A percentile compares a stretch with the other conserved stretches of the same genome.
phyloP scores from a whole-genome alignment of 2,329 filamentous ascomycete species.

The Kalmusia sp. region DNA sequence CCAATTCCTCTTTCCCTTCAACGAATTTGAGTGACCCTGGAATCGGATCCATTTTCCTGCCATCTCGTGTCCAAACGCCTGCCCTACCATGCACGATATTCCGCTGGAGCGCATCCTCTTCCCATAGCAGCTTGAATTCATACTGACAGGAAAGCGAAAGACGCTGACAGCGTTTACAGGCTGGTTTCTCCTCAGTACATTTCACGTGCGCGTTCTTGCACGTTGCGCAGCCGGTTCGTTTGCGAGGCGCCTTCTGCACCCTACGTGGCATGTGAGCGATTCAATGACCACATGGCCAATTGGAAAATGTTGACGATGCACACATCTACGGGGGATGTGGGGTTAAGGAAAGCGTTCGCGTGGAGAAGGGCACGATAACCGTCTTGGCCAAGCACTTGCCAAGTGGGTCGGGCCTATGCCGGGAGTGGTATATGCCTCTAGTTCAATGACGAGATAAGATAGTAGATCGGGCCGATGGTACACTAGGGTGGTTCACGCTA shows the following conservation, averaged over 20 bases:
- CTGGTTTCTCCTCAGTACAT: slow-evolving; percentile 39
- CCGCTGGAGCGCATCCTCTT: slow-evolving; percentile 39
- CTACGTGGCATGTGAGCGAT: slow-evolving; percentile 1
- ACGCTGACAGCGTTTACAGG: slow-evolving; percentile 34
- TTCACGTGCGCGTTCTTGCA: slow-evolving; percentile 38
- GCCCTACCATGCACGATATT: slow-evolving; percentile 18
- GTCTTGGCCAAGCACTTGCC: background rate
- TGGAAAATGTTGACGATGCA: background rate
- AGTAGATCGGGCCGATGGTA: too few species aligned
- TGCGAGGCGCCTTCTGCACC: slow-evolving; percentile 3
- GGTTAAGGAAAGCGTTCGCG: background rate
- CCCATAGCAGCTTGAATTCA: slow-evolving; percentile 33
- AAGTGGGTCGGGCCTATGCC: background rate
- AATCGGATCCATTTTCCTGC: background rate
- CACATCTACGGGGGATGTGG: background rate
- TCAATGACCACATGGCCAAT: background rate
- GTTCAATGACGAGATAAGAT: too few species aligned
- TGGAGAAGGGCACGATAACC: background rate
- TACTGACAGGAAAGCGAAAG: slow-evolving; percentile 32
- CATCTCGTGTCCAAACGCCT: slow-evolving; percentile 15
- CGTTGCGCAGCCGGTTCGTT: slow-evolving; percentile 17
- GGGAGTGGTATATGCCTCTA: too few species aligned
- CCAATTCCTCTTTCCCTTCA: background rate
- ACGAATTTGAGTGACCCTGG: background rate
- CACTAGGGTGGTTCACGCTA: too few species aligned